These are phyloP conservation scores for Condylostoma magnum DNA, from an alignment of 169 alveolate species.

Conservation along the genomic window DNA sequence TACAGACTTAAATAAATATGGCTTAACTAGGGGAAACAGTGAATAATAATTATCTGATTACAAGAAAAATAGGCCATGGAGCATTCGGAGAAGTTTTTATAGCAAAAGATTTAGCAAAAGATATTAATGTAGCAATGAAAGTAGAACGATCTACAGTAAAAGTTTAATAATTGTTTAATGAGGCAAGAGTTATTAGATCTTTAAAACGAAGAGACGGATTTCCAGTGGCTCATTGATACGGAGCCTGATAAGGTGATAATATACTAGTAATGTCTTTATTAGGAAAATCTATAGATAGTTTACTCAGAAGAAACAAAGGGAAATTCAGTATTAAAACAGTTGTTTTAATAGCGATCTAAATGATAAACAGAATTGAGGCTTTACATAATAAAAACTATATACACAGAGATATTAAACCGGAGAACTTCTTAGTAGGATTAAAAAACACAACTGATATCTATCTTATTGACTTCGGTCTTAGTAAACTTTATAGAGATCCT, in stretches of 20 bases:
- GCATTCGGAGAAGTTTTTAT: constrained; percentile 10
- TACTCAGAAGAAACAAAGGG: too few species aligned
- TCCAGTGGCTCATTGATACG: constrained; percentile 36
- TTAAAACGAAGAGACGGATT: constrained; percentile 16
- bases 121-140: constrained; percentile 42
- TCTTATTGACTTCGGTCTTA: constrained; percentile 68
- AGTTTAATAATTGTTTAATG: constrained; percentile 42
- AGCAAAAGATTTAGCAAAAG: constrained; percentile 8
- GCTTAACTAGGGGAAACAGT: too few species aligned
- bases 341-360: neutral
- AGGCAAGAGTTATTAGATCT: constrained; percentile 25
- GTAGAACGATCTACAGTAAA: constrained; percentile 32
- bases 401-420: constrained; percentile 60
- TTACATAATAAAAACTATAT: constrained; percentile 35
- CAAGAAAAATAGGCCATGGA: constrained; percentile 3
- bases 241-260: constrained; percentile 48
- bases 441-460: neutral
- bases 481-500: constrained; percentile 58
- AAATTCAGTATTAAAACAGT: neutral
- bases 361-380: constrained; percentile 30
- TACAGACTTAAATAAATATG: too few species aligned
- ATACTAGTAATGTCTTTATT: too few species aligned
- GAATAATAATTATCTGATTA: neutral
- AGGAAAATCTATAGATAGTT: too few species aligned
- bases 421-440: constrained; percentile 47